phyloP scores from a whole-genome alignment of 192 early-diverging fungal species.

The Backusella tarrabulga region DNA sequence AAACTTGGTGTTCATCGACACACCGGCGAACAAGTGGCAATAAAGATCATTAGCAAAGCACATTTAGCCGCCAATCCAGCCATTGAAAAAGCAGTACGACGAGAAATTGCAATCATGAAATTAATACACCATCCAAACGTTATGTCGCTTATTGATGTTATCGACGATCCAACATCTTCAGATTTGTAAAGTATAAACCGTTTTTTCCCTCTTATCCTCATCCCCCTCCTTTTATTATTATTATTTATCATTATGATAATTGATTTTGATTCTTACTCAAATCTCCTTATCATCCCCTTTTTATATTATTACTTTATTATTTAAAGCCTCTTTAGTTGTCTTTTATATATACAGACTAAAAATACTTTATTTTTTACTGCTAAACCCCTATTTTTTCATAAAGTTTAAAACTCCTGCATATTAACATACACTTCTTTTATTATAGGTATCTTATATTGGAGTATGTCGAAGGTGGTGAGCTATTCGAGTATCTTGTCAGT shows the following conservation, averaged over 20 bases:
- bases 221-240: neutral
- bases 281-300: neutral
- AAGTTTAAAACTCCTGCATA: constrained; percentile 8
- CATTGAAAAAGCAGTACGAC: constrained; percentile 49
- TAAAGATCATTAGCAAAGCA: constrained; percentile 54
- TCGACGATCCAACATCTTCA: constrained; percentile 32
- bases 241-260: neutral
- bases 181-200: constrained; percentile 27
- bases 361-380: neutral
- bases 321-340: constrained; percentile 6
- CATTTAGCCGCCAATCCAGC: constrained; percentile 47
- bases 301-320: neutral
- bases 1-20: constrained; percentile 45
- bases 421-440: neutral
- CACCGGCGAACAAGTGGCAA: constrained; percentile 50
- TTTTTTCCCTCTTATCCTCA: neutral
- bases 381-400: neutral
- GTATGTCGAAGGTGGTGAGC: constrained; percentile 69
- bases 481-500: constrained; percentile 70
- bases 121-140: constrained; percentile 51
- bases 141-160: constrained; percentile 48
- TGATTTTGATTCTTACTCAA: neutral
- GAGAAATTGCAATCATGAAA: constrained; percentile 58
- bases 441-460: constrained; percentile 65
- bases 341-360: neutral